Evolutionary conservation across 2,329 filamentous ascomycete species (phyloP), one percentile per base, ranked within the genome.

Genomic region (Pseudogymnoascus sp.): DNA sequence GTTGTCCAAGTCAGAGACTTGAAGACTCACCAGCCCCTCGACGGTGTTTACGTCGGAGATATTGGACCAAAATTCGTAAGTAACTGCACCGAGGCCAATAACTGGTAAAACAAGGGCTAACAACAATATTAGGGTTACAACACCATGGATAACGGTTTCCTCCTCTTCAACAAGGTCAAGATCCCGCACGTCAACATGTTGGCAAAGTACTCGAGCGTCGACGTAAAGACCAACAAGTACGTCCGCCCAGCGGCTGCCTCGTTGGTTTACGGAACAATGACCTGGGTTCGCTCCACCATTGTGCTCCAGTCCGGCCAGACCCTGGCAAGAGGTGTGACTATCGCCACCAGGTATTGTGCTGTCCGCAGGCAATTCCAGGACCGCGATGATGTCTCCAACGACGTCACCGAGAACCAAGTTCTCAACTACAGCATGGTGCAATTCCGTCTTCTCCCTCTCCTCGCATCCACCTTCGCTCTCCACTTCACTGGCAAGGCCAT

Each of bases 361-460:
- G 84, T 92, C 4, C 82, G 89, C 59, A 81, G 87, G n/a, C 89
- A 92, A 70, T 92, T 92, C 78, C 86, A 90, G 72, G 89, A 92
- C 68, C 82, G 84, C 4, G 89, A 91, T 74, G 83, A 85, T 5
- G 78, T 80, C 29, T 78, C 81, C 38, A 78, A 77, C 39, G 78
- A 81, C 65, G 72, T 76, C 23, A 83, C 82, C 4, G 89, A 92
- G 76, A 91, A 86, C 71, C 86, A 88, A 68, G 89, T 92, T 1
- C 78, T 92, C 29, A 88, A 92, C 77, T 92, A 92, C 75, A 90
- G 88, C 65, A 91, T 90, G 84, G 89, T 92, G 6, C 88, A 91
- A 72, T 83, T 88, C 69, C 83, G 89, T 58, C 78, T 92, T 2
- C 77, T 92, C 21, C 88, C 89, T 1, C 78, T 92, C 2, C 77